Evolutionary conservation across 2,329 filamentous ascomycete species (phyloP), one percentile per base, ranked within the genome.

Genomic region (Amylocarpus encephaloides): DNA sequence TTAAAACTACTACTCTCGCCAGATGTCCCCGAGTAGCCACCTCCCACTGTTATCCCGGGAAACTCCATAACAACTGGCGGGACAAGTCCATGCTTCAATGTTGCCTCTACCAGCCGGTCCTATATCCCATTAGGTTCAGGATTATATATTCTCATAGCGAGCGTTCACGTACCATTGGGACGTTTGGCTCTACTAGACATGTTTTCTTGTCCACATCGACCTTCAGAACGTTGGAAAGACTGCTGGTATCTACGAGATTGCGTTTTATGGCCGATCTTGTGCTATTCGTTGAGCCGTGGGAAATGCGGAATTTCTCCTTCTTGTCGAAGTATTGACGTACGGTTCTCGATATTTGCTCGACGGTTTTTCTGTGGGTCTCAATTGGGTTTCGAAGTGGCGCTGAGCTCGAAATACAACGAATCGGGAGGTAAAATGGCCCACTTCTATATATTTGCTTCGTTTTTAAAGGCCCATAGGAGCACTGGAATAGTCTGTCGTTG

Each of bases 111-210:
- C 1, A 87, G 70, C 0, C 69, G 68, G 51, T 85, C 82, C 82
- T 87, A 86, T 0, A 80, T 71, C 3, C 87, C 82, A 56, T 86
- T 87, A 0, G 83, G 82, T 60, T 87, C 82, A 1, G 85, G 82
- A 0, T 80, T 59, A 43, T 70, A 71, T 11, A 69, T 74, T 52
- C 70, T 71, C 5, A 60, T 65, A n/a, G 64, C 51, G 10, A 57
- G 22, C 22, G 22, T 26, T 26, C 22, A 26, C 22, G 22, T 26
- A 26, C 22, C 82, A 87, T 86, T 0, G 80, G 72, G 3, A 87
- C 82, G 56, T 86, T 87, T 0, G 83, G 82, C 60, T 87, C 82
- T 1, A 85, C 82, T 0, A 80, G 59, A 43, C 70, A 71, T 11
- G 69, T 74, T 52, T 70, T 71, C 5, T 61, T 65, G 13, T 64